phyloP scores from a whole-genome alignment of 2,329 filamentous ascomycete species.

The Arachnopeziza araneosa region DNA sequence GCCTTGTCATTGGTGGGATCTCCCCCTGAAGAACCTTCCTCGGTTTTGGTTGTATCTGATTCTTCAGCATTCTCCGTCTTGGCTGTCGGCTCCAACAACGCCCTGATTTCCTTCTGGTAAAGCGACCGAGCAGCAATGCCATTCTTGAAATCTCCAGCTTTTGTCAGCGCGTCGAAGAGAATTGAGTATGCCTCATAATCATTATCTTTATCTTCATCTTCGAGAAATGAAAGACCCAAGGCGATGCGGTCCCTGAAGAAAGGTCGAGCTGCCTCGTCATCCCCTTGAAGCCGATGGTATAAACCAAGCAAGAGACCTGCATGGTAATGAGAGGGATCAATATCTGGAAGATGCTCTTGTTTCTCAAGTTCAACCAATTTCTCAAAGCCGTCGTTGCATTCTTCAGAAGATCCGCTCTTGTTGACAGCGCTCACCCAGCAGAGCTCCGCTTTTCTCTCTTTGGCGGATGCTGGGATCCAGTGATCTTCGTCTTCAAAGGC shows the following conservation, averaged over 20 bases:
- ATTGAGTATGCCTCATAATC: neutral
- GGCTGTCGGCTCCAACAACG: neutral
- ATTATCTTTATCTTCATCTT: slow-evolving; percentile 1
- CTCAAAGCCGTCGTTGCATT: slow-evolving; percentile 11
- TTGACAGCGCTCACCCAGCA: neutral
- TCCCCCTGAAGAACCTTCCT: neutral
- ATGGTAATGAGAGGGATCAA: neutral
- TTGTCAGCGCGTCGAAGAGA: neutral
- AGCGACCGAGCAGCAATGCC: neutral
- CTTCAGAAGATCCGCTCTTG: neutral
- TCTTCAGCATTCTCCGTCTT: neutral
- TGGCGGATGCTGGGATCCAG: neutral
- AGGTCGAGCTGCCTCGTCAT: slow-evolving; percentile 1
- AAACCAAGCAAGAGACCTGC: slow-evolving; percentile 1
- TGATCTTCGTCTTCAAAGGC: neutral
- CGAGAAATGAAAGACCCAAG: neutral
- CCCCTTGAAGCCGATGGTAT: neutral
- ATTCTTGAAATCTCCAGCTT: slow-evolving; percentile 1
- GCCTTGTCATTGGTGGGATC: neutral
- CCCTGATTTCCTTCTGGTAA: neutral
- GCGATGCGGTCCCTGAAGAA: slow-evolving; percentile 2
- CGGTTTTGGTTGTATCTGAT: neutral
- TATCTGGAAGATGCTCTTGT: neutral
- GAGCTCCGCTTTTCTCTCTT: neutral
- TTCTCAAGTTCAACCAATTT: slow-evolving; percentile 12